These are phyloP conservation scores for Aspergillus tanneri DNA, from an alignment of 2,329 filamentous ascomycete species.

Conservation along the genomic window DNA sequence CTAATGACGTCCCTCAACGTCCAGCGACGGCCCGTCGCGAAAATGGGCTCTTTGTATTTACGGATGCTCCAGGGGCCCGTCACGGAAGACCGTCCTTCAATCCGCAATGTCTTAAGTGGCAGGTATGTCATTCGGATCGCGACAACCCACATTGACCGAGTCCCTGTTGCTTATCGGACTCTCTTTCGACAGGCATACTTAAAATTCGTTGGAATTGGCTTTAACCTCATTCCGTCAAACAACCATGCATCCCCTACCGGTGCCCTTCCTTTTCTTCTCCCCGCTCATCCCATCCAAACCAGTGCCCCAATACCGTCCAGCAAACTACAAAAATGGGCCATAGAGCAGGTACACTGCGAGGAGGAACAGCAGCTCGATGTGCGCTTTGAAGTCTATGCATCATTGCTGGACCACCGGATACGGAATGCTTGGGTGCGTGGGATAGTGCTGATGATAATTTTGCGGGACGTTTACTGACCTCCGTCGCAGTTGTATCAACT, in stretches of 20 bases:
- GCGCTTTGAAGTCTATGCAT: conserved; percentile 71
- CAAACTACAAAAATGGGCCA: conserved; percentile 68
- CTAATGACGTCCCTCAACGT: conserved; percentile 71
- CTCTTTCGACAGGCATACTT: conserved; percentile 67
- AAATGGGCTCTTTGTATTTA: conserved; percentile 75
- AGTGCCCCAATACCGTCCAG: conserved; percentile 57
- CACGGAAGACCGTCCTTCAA: conserved; percentile 75
- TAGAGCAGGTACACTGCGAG: conserved; percentile 49
- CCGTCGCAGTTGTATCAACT: conserved; percentile 68
- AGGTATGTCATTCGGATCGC: conserved; percentile 56
- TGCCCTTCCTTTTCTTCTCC: conserved; percentile 81
- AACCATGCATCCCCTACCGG: conserved; percentile 93
- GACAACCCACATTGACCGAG: background rate
- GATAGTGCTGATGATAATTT: background rate
- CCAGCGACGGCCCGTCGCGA: conserved; percentile 48
- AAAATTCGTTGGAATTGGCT: conserved; percentile 69
- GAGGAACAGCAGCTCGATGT: conserved; percentile 54
- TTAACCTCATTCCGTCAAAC: conserved; percentile 68
- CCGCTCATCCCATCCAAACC: conserved; percentile 46
- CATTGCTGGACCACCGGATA: conserved; percentile 73
- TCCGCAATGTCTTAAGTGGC: conserved; percentile 92
- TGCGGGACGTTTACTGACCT: conserved; percentile 4
- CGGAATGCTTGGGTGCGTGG: conserved; percentile 75
- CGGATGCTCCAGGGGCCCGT: conserved; percentile 61
- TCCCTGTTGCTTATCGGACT: conserved; percentile 3